Base-by-base conservation (phyloP, 1,284 basidiomycete genomes). In the Cryptococcus sp. region DNA sequence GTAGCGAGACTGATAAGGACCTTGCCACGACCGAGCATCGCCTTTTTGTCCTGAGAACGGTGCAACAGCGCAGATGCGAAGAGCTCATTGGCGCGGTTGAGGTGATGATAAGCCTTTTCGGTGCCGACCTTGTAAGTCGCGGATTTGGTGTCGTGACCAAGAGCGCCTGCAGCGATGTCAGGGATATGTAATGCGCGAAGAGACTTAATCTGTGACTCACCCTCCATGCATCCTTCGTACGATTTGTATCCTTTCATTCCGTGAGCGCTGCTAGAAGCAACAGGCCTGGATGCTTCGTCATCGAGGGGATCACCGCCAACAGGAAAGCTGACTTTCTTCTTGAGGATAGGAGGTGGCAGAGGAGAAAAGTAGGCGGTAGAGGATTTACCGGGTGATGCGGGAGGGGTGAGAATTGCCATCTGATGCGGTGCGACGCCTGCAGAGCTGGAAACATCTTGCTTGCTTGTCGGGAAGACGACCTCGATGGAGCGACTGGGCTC, bases 91-190 rank as follows among this genome's bases (percentile, higher is more conserved):
- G 76, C 69, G 26, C 70, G 69, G 20, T 65, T 69, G 39, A 76
- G 63, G 50, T 79, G 75, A 41, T 76, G 70, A 48, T 73, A 72
- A 0, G 77, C 73, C 39, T 71, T 69, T 29, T 73, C 70, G 15
- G 72, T 74, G 3, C 66, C 68, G 46, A 70, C 61, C 19, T 68
- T 61, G 50, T 71, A 70, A 1, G 70, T 65, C 4, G 63, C 61
- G 3, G 76, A 58, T 56, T 74, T 74, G 40, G 64, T 63, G 54
- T 75, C 74, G 49, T 78, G 72, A n/a, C 70, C 70, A 1, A 72
- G 58, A 11, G 68, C 76, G 37, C 67, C 72, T 76, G 29, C 29
- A 34, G 29, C 48, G 38, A 44, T 19, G 53, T 47, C 22, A 49
- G 50, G 11, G 48, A 40, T n/a, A 20, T 20, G 38, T 23, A n/a